A percentile compares a stretch with the other conserved stretches of the same genome.
phyloP scores from a whole-genome alignment of 768 basidiomycete species.

The Saitozyma podzolica region DNA sequence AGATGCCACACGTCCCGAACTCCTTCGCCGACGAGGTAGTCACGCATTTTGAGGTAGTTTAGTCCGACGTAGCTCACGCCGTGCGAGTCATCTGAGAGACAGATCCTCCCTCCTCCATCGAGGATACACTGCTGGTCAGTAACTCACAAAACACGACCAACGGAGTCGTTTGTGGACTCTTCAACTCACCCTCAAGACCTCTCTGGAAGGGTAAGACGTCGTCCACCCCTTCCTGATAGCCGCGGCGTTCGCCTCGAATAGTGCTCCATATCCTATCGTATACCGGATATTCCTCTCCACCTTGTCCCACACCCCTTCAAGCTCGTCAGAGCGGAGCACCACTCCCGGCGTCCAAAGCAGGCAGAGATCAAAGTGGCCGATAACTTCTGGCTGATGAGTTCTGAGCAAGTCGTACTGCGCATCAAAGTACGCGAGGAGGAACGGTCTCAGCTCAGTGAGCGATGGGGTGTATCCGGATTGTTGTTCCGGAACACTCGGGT shows the following conservation, averaged over 20 bases:
- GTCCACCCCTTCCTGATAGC: slow-evolving; percentile 90
- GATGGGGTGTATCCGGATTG: slow-evolving; percentile 47
- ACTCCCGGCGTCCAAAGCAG: slow-evolving; percentile 71
- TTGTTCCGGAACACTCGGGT: slow-evolving; percentile 19
- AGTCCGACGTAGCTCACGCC: slow-evolving; percentile 82
- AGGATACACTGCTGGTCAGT: slow-evolving; percentile 63
- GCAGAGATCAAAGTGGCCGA: slow-evolving; percentile 93
- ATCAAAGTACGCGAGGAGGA: slow-evolving; percentile 71
- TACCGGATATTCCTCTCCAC: slow-evolving; percentile 72
- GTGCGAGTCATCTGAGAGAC: slow-evolving; percentile 94
- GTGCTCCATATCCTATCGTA: slow-evolving; percentile 76
- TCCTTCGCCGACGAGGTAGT: slow-evolving; percentile 66
- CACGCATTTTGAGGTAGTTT: slow-evolving; percentile 69
- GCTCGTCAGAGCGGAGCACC: slow-evolving; percentile 56
- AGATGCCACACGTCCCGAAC: slow-evolving; percentile 59
- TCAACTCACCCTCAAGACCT: slow-evolving; percentile 69
- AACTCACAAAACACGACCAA: slow-evolving; percentile 6
- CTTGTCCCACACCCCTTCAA: slow-evolving; percentile 60
- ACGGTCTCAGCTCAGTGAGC: slow-evolving; percentile 13
- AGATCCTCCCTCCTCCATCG: slow-evolving; percentile 68
- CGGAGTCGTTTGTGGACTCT: neutral
- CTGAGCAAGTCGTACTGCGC: slow-evolving; percentile 72
- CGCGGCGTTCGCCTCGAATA: slow-evolving; percentile 91
- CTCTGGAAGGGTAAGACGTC: slow-evolving; percentile 76
- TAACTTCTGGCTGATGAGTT: slow-evolving; percentile 76